Base-by-base conservation (phyloP, 305 asterid genomes). In the Petunia hybrid region DNA sequence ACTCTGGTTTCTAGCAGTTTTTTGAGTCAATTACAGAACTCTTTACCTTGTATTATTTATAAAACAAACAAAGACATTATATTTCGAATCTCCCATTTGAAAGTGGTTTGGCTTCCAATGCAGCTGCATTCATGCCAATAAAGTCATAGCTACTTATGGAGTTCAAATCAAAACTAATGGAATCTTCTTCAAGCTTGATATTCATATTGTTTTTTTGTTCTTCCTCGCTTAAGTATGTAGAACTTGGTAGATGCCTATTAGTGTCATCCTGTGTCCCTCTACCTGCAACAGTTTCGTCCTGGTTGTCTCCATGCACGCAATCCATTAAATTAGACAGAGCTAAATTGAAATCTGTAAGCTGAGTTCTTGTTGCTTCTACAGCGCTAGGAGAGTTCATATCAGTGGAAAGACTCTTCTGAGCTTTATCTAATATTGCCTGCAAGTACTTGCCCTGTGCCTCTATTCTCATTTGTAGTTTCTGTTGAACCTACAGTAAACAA, bases 371-470 rank as follows among this genome's bases (percentile, higher is more conserved):
- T 69, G 89, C 85, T 9, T 91, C 95, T 8, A 89, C 82, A 39
- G 73, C 83, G 62, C 83, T 86, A 22, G 91, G 84, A 80, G 79
- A 87, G 55, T 87, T 87, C 87, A 82, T 74, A 8, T 85, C 86
- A 1, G 87, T 71, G 48, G 97, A 87, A 6, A 95, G 91, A 83
- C 91, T 90, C 31, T 82, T 88, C 39, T 91, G 93, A 38, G 99
- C 98, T 81, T 89, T 91, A 60, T 91, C 97, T 13, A 95, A 78
- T 87, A 95, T 90, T 68, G 94, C 84, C 78, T 95, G 97, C 85
- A 95, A 87, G 87, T 95, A 95, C 86, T 89, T 95, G 78, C 98
- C 97, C 81, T 93, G 99, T 7, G 99, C 92, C 87, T 92, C 99
- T 85, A 95, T 92, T 86, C 99, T 89, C 94, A 90, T 92, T 80